A percentile compares a stretch with the other conserved stretches of the same genome.
These are phyloP conservation scores for Camellia lanceoleosa DNA, from an alignment of 148 eudicot species.

Conservation along the genomic window DNA sequence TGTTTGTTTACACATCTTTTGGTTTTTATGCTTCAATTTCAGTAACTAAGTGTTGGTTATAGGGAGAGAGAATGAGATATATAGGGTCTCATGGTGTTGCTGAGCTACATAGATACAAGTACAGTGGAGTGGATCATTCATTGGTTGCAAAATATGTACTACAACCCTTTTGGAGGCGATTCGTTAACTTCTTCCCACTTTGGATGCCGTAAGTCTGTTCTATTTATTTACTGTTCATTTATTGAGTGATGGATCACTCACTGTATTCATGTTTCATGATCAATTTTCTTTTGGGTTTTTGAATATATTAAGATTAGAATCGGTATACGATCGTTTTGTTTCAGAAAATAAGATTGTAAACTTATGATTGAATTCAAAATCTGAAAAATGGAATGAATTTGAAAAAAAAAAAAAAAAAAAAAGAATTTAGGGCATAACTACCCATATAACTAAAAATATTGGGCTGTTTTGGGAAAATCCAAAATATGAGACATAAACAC, in stretches of 20 bases:
- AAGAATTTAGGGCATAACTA: too few species aligned
- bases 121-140: constrained; percentile 93
- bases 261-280: background rate
- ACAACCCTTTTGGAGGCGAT: constrained; percentile 81
- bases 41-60: background rate
- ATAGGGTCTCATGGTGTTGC: constrained; percentile 87
- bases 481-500: too few species aligned
- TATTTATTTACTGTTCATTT: background rate
- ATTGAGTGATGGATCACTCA: background rate
- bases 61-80: constrained; percentile 61
- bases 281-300: background rate
- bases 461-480: too few species aligned
- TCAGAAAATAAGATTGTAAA: too few species aligned
- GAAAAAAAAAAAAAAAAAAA: too few species aligned
- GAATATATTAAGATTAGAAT: background rate
- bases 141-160: constrained; percentile 72
- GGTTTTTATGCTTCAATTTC: background rate
- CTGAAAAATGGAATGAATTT: too few species aligned
- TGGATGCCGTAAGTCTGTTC: constrained; percentile 90
- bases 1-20: background rate
- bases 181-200: constrained; percentile 78
- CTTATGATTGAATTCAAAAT: too few species aligned
- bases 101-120: constrained; percentile 77
- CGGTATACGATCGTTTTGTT: too few species aligned
- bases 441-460: too few species aligned